These are phyloP conservation scores for Fusarium veterinarium DNA, from an alignment of 2,329 filamentous ascomycete genomes.

Conservation along the genomic window DNA sequence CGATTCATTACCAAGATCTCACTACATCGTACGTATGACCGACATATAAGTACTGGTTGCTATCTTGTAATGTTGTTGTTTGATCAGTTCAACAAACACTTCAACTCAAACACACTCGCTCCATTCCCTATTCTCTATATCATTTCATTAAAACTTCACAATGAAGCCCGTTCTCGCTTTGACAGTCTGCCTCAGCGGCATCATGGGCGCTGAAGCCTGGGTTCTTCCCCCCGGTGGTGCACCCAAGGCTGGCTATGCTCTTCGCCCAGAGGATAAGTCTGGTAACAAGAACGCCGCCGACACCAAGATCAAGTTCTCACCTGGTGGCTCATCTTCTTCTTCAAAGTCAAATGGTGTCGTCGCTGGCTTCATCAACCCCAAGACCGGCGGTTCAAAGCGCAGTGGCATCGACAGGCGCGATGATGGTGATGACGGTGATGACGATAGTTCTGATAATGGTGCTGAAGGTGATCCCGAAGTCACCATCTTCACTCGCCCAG, in stretches of 20 bases:
- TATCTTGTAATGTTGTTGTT: accelerated
- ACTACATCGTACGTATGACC: no score
- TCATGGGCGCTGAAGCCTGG: constrained; percentile 7
- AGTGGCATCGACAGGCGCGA: neutral
- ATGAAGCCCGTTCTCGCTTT: constrained; percentile 15
- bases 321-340: neutral
- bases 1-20: neutral
- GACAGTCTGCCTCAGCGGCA: neutral
- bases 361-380: constrained; percentile 1
- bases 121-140: neutral
- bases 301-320: neutral
- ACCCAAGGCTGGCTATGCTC: constrained; percentile 15
- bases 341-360: neutral
- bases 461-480: neutral
- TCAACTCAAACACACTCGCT: constrained; percentile 1
- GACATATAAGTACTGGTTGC: constrained; percentile 3
- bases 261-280: neutral
- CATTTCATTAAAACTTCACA: neutral
- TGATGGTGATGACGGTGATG: accelerated
- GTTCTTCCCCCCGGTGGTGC: neutral
- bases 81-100: neutral
- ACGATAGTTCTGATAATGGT: neutral
- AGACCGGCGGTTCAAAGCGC: neutral
- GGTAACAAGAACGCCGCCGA: constrained; percentile 1
- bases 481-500: neutral